Percentiles rank a stretch among this genome's conserved stretches.
phyloP scores from a whole-genome alignment of 228 moss, liverwort and hornwort genomes.

The Sphagnum fallax region DNA sequence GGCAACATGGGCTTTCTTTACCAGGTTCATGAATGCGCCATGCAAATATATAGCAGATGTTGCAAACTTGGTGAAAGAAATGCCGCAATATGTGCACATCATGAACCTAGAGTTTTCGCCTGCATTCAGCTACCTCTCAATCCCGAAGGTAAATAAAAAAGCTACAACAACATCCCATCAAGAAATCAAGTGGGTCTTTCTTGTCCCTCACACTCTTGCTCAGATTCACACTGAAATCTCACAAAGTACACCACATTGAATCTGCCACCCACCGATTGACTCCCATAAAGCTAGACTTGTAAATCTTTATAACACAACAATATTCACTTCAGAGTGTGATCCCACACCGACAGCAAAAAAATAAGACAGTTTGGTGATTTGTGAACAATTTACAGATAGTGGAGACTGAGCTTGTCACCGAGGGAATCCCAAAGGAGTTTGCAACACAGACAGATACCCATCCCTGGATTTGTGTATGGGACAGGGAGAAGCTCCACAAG shows the following conservation, averaged over 20 bases:
- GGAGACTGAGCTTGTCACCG: slow-evolving; percentile 19
- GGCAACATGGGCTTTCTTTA: background rate
- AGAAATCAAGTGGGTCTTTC: background rate
- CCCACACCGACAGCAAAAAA: background rate
- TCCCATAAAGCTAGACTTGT: background rate
- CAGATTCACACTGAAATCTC: background rate
- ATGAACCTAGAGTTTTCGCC: slow-evolving; percentile 32
- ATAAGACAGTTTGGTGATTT: background rate
- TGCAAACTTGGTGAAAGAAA: slow-evolving; percentile 25
- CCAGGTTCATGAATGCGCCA: slow-evolving; percentile 43
- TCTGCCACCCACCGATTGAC: background rate
- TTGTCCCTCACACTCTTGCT: background rate
- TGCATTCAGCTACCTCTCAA: slow-evolving; percentile 36
- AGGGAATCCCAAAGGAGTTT: slow-evolving; percentile 53
- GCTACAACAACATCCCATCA: background rate
- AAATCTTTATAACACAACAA: background rate
- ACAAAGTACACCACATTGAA: background rate
- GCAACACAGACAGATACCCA: slow-evolving; percentile 62
- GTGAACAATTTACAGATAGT: slow-evolving; percentile 19
- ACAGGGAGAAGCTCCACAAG: slow-evolving; percentile 48
- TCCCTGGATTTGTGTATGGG: slow-evolving; percentile 59
- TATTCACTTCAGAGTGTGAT: background rate
- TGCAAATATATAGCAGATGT: slow-evolving; percentile 41
- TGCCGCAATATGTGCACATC: slow-evolving; percentile 44
- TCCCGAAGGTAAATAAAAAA: slow-evolving; percentile 18